A percentile compares a stretch with the other conserved stretches of the same genome.
Conservation (phyloP, 2,329 filamentous ascomycete species). For the Arthrobotrys musiformis region DNA sequence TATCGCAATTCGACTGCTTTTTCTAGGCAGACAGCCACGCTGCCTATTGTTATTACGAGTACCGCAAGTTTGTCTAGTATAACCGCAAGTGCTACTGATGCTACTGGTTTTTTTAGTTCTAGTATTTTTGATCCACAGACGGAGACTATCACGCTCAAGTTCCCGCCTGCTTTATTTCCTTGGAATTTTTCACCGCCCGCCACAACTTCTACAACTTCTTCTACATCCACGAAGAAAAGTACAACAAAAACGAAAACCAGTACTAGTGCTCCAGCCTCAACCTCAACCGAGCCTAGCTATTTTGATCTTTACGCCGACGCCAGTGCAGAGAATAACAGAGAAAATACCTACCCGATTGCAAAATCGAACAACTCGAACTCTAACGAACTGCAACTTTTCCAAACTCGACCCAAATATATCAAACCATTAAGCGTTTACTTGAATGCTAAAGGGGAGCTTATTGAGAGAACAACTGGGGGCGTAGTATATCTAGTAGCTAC, state of each 20-base stretch:
- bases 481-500: constrained; percentile 19
- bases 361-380: constrained; percentile 21
- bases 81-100: constrained; percentile 24
- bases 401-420: background rate
- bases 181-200: constrained; percentile 18
- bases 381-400: constrained; percentile 20
- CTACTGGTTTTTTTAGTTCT: constrained; percentile 22
- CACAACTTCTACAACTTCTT: background rate
- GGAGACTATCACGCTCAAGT: constrained; percentile 15
- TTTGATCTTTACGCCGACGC: constrained; percentile 40
- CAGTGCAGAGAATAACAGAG: background rate
- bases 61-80: constrained; percentile 33
- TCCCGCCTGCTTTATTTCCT: constrained; percentile 40
- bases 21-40: constrained; percentile 29
- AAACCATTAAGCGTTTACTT: constrained; percentile 41
- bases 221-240: background rate
- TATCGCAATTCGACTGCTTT: constrained; percentile 43
- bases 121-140: constrained; percentile 4
- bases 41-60: constrained; percentile 35
- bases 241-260: constrained; percentile 9
- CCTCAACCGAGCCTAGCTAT: background rate
- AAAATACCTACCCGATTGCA: constrained; percentile 32
- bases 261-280: background rate
- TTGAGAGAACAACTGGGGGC: constrained; percentile 9
- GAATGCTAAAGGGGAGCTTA: constrained; percentile 21